Conservation (phyloP, 2,329 filamentous ascomycete genomes). For the Colletotrichum ledebouriae region DNA sequence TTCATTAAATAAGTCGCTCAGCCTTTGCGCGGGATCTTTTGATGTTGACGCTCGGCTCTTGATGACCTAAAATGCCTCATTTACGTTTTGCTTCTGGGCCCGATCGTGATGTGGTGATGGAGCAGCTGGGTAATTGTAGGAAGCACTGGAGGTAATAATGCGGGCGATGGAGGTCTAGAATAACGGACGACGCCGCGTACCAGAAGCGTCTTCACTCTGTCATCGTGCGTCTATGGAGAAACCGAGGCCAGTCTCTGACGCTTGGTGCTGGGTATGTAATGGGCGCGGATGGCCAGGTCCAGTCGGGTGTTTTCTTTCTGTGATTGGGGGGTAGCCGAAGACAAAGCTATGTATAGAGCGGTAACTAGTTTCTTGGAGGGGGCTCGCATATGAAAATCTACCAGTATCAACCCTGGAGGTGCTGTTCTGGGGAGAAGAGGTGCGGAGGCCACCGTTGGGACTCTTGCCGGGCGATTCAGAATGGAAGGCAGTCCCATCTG, state of each 20-base stretch:
- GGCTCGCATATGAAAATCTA: constrained; percentile 28
- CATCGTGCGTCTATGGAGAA: constrained; percentile 10
- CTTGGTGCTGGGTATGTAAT: neutral
- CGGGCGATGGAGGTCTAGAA: constrained; percentile 34
- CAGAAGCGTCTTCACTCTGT: constrained; percentile 1
- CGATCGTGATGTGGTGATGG: constrained; percentile 20
- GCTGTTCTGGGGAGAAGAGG: constrained; percentile 20
- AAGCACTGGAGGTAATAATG: neutral
- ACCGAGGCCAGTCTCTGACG: neutral
- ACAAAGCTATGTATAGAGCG: constrained; percentile 20
- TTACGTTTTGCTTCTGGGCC: constrained; percentile 2
- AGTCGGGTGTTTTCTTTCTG: constrained; percentile 29
- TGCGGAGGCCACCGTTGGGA: constrained; percentile 27
- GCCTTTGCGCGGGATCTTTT: neutral
- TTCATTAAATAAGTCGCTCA: constrained; percentile 22
- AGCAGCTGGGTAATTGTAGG: constrained; percentile 23
- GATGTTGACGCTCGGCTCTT: neutral
- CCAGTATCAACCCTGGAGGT: constrained; percentile 36
- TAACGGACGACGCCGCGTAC: constrained; percentile 14
- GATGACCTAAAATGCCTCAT: constrained; percentile 29
- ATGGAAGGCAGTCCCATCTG: constrained; percentile 1
- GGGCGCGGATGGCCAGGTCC: neutral
- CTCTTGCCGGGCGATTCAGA: constrained; percentile 9
- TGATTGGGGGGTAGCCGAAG: constrained; percentile 11
- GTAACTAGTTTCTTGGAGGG: constrained; percentile 27